These are phyloP conservation scores for Annulohypoxylon truncatum DNA, from an alignment of 2,329 filamentous ascomycete species.

Conservation along the genomic window DNA sequence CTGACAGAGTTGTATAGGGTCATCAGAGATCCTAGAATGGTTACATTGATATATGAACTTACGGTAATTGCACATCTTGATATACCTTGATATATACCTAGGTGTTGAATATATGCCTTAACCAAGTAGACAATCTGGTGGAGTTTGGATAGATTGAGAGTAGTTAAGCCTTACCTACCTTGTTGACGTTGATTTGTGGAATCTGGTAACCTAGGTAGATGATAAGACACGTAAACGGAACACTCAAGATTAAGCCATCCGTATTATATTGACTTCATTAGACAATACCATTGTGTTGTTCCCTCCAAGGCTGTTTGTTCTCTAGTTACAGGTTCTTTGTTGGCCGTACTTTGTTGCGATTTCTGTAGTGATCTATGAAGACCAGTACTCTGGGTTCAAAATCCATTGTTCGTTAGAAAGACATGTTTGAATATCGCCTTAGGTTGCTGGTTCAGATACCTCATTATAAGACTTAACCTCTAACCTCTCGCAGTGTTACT, in stretches of 20 bases:
- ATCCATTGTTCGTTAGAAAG: not conserved
- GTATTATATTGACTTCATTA: conserved; percentile 9
- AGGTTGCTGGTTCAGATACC: not conserved
- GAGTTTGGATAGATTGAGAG: not conserved
- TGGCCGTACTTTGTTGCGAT: not conserved
- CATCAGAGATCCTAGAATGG: conserved; percentile 35
- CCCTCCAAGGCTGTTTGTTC: not conserved
- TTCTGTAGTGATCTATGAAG: not conserved
- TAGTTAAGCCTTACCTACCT: not conserved
- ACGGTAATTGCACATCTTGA: conserved; percentile 47
- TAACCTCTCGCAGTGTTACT: not conserved
- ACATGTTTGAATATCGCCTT: not conserved
- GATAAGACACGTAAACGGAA: not conserved
- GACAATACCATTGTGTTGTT: not conserved
- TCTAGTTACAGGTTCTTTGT: not conserved
- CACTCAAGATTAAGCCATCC: not conserved
- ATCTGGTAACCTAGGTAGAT: not conserved
- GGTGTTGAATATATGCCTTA: no score
- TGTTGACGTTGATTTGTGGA: not conserved
- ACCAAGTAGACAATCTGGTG: not conserved
- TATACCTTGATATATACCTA: not conserved
- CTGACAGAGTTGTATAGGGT: conserved; percentile 34
- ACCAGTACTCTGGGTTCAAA: not conserved
- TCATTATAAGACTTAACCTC: not conserved
- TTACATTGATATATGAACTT: conserved; percentile 45